phyloP scores from a whole-genome alignment of 345 rosid species.

The Gossypium sturtianum region DNA sequence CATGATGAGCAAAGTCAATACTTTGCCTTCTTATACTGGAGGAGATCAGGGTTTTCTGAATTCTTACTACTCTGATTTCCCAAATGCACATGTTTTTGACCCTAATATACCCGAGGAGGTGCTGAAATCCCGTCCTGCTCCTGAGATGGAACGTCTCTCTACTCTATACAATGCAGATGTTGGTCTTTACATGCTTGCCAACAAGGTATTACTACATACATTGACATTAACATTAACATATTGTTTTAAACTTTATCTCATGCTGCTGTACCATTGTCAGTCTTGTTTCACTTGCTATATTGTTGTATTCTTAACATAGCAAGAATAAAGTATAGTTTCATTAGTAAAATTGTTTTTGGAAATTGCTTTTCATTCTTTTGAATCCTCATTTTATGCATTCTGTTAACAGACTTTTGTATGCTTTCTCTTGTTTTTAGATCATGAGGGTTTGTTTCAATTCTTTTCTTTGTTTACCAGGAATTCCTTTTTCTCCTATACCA shows the following conservation, averaged over 20 bases:
- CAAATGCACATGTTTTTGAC: conserved; percentile 80
- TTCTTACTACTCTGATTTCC: conserved; percentile 71
- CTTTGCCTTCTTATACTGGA: conserved; percentile 77
- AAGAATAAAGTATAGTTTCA: neutral
- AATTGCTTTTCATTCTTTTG: neutral
- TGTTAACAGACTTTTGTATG: neutral
- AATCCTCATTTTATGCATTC: neutral
- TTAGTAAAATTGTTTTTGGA: neutral
- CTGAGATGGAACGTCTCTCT: conserved; percentile 85
- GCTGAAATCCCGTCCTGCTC: conserved; percentile 52
- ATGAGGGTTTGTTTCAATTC: neutral
- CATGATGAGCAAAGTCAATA: conserved; percentile 82
- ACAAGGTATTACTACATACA: conserved; percentile 55
- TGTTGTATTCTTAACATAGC: neutral
- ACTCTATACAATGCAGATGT: conserved; percentile 92
- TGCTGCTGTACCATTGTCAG: neutral
- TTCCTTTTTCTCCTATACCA: neutral
- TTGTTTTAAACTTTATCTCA: neutral
- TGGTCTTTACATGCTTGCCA: conserved; percentile 98
- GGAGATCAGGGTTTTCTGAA: conserved; percentile 94
- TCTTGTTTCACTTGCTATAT: neutral
- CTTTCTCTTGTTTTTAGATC: neutral
- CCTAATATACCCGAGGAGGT: conserved; percentile 55
- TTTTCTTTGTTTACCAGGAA: neutral
- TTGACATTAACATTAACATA: neutral